Percentiles rank a stretch among this genome's conserved stretches.
These are phyloP conservation scores for Trichoderma sp. DNA, from an alignment of 2,329 filamentous ascomycete species.

Conservation along the genomic window DNA sequence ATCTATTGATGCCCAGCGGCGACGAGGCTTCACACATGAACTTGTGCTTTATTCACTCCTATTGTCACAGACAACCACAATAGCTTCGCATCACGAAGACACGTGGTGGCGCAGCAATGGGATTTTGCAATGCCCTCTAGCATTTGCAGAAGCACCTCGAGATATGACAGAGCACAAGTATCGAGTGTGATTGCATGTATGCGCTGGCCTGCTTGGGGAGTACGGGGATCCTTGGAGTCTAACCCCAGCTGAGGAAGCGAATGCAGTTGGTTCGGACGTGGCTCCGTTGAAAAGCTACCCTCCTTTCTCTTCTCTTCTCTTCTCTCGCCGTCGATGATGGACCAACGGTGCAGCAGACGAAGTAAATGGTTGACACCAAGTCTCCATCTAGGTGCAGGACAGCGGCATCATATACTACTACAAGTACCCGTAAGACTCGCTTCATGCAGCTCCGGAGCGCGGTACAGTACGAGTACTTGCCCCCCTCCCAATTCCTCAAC, in stretches of 20 bases:
- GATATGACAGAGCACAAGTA: neutral
- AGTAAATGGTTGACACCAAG: neutral
- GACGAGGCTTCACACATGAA: neutral
- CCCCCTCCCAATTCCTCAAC: constrained; percentile 16
- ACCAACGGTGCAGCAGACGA: neutral
- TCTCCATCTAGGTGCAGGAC: constrained; percentile 18
- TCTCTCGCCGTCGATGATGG: constrained; percentile 8
- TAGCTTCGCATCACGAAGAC: neutral
- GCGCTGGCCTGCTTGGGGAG: neutral
- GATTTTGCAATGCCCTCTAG: neutral
- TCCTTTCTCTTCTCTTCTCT: constrained; percentile 15
- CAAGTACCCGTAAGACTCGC: neutral
- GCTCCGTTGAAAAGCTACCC: neutral
- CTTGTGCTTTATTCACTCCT: neutral
- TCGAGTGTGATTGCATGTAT: constrained; percentile 10
- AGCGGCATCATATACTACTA: constrained; percentile 7
- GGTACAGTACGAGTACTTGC: neutral
- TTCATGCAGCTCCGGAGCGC: constrained; percentile 1
- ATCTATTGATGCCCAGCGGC: neutral
- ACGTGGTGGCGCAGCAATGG: constrained; percentile 16
- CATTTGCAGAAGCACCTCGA: neutral
- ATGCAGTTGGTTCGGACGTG: neutral
- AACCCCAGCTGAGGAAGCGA: neutral
- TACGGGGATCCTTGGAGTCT: neutral
- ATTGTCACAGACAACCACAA: neutral